phyloP scores from a whole-genome alignment of 2,329 filamentous ascomycete genomes.

The Epichloe scottii region DNA sequence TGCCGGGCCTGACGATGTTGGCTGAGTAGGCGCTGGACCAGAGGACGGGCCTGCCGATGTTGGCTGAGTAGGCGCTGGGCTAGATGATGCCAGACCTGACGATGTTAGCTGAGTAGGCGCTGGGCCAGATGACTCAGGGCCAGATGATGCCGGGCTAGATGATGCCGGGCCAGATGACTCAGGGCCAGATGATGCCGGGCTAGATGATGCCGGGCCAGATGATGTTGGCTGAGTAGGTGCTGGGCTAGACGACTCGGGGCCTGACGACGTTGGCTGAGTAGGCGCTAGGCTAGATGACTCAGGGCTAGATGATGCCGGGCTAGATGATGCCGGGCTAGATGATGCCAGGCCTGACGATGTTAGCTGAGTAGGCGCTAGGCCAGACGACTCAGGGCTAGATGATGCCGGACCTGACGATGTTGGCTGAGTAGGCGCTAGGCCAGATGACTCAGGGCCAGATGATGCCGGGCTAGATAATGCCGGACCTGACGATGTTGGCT shows the following conservation, averaged over 20 bases:
- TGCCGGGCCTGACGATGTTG: no score
- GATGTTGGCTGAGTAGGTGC: not conserved
- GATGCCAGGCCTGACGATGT: not conserved
- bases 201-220: not conserved
- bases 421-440: no score
- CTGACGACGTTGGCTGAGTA: not conserved
- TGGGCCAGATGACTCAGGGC: no score
- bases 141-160: not conserved
- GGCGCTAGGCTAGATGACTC: not conserved
- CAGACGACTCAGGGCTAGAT: not conserved
- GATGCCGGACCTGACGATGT: not conserved
- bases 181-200: not conserved
- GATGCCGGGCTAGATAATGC: not conserved
- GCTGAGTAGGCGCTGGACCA: no score
- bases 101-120: no score
- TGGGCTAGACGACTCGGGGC: not conserved
- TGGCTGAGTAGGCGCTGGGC: no score
- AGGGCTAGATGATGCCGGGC: not conserved
- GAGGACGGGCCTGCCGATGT: no score
- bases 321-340: not conserved
- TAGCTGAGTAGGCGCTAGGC: not conserved
- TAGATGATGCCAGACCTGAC: no score
- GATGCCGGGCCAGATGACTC: not conserved
- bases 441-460: no score
- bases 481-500: no score